Base-by-base conservation (phyloP, 2,329 filamentous ascomycete species). In the Myriosclerotinia duriaeana region DNA sequence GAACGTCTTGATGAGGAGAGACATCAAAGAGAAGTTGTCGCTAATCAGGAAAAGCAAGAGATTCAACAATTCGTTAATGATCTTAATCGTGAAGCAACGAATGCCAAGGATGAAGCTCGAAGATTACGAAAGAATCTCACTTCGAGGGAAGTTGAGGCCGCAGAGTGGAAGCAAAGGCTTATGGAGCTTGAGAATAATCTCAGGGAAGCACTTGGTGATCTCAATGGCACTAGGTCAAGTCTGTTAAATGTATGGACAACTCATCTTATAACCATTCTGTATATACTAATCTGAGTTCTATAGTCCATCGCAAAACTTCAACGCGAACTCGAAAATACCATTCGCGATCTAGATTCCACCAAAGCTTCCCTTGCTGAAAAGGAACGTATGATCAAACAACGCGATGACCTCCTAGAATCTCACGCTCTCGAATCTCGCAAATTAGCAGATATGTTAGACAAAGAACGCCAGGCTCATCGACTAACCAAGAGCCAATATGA, bases 21-120 rank as follows among this genome's bases (percentile, higher is more conserved):
- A 66, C 86, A 90, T 71, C 94, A 98, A 78, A 87, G 92, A 54
- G 94, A 98, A 77, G 86, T 93, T 59, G 85, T 97, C 65, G 92
- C 92, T 56, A 90, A 87, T 75, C 89, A 91, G 74, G 93, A 97
- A 79, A 97, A 98, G 80, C 91, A 96, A 76, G 94, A 98, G 76
- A 91, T 96, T 62, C 93, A 98, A 79, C 91, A 94, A 77, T 87
- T 96, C 70, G 87, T 98, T 75, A 94, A 96, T 74, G 92, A 97
- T 71, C 88, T 98, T 71, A 98, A 97, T 76, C 84, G 88, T 52
- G 93, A 98, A 78, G 86, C 89, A 34, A 89, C 89, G 6, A 83
- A 85, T 38, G 88, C 92, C 69, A 96, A 95, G 80, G 95, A 98
- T 69, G 95, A 98, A 75, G 86, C 88, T 36, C 85, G 93, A 70